Percentiles rank a stretch among this genome's conserved stretches.
Evolutionary conservation across 2,329 filamentous ascomycete genomes (phyloP).

Genomic region (Clarireedia monteithiana): DNA sequence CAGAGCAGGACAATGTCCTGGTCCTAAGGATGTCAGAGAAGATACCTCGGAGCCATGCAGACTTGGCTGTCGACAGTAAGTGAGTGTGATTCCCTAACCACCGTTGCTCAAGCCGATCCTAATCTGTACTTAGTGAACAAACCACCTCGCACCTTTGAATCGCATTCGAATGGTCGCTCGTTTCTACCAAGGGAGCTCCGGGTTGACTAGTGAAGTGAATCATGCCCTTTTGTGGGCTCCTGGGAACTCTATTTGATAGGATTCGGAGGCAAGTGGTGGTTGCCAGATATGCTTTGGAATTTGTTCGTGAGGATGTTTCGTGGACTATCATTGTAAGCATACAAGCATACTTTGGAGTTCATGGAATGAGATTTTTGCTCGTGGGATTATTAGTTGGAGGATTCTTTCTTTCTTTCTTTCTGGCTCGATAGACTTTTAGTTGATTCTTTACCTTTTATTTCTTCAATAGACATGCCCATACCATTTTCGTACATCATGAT

Average conservation of each 20-base stretch:
- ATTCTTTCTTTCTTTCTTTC: constrained; percentile 8
- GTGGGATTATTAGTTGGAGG: constrained; percentile 4
- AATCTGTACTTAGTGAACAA: not conserved
- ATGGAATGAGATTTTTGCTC: constrained; percentile 3
- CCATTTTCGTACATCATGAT: not conserved
- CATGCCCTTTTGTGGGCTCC: constrained; percentile 1
- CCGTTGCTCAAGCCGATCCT: not conserved
- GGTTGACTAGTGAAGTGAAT: constrained; percentile 1
- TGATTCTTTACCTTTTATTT: constrained; percentile 1
- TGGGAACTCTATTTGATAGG: not conserved
- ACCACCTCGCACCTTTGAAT: not conserved
- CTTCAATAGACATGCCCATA: not conserved
- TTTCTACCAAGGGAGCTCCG: constrained; percentile 1
- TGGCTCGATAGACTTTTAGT: constrained; percentile 9
- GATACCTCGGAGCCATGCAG: constrained; percentile 1
- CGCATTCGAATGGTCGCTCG: not conserved
- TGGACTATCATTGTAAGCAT: constrained; percentile 8
- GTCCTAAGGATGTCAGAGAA: not conserved
- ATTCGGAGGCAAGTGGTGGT: constrained; percentile 1
- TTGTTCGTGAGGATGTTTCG: not conserved
- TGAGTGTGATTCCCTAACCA: not conserved
- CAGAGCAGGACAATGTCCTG: not conserved
- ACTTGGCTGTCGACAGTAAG: constrained; percentile 5
- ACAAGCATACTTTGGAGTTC: constrained; percentile 11
- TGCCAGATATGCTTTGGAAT: not conserved